Evolutionary conservation across 129 eudicot genomes (phyloP).

Genomic region (Helichrysum umbraculigerum): DNA sequence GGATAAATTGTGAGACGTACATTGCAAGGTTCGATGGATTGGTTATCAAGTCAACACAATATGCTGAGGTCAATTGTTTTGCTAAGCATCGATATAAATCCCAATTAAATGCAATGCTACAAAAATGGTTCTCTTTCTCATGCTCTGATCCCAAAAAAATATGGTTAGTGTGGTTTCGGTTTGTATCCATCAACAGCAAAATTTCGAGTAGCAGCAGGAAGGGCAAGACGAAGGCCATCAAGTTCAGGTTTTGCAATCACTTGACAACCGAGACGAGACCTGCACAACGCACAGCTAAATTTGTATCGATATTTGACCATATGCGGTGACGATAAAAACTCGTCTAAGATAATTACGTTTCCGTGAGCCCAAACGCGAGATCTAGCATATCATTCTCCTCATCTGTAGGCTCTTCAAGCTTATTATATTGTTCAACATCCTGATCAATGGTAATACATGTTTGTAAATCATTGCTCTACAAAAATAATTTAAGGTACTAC

Average conservation of each 20-base stretch:
- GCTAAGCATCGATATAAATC: not conserved
- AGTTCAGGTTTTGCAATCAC: constrained; percentile 20
- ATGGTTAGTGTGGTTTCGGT: constrained; percentile 15
- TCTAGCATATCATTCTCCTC: constrained; percentile 23
- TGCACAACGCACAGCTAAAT: not conserved
- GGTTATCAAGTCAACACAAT: constrained; percentile 11
- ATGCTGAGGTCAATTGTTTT: not conserved
- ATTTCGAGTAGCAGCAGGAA: constrained; percentile 13
- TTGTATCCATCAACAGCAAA: constrained; percentile 21
- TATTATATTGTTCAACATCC: constrained; percentile 21
- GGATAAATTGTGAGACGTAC: not conserved
- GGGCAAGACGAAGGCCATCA: constrained; percentile 17
- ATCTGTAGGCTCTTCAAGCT: constrained; percentile 17
- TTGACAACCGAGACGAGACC: constrained; percentile 20
- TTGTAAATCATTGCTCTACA: not conserved
- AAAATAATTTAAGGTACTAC: not conserved
- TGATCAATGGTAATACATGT: not conserved
- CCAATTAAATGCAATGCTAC: constrained; percentile 3
- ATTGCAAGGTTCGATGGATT: not conserved
- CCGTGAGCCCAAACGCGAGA: constrained; percentile 17
- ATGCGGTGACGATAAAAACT: not conserved
- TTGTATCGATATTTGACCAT: not conserved
- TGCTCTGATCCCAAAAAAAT: not conserved
- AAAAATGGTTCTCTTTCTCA: constrained; percentile 6
- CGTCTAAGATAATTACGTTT: not conserved